Evolutionary conservation across 441 rosid species (phyloP).

Genomic region (Kokia cookei): DNA sequence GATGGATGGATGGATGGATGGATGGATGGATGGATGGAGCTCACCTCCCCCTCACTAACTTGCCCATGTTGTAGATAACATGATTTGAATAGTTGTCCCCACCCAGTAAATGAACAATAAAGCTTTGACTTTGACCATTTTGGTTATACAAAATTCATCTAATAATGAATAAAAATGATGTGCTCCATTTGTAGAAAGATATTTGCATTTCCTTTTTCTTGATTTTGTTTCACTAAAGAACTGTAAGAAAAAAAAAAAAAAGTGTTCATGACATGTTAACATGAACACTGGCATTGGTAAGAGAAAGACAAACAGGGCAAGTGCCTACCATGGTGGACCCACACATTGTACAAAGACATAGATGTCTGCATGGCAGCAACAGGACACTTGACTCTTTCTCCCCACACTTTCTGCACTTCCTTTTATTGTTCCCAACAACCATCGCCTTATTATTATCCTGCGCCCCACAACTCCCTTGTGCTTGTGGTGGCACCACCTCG

Average conservation of each 20-base stretch:
- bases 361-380: constrained; percentile 81
- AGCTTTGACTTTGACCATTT: too few species aligned
- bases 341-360: constrained; percentile 65
- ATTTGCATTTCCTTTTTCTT: constrained; percentile 5
- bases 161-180: background rate
- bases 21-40: background rate
- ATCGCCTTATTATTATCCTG: constrained; percentile 9
- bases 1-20: background rate
- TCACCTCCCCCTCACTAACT: too few species aligned
- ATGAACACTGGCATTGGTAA: constrained; percentile 62
- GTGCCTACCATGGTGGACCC: constrained; percentile 51
- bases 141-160: background rate
- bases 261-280: constrained; percentile 52
- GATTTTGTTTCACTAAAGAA: background rate
- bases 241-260: background rate
- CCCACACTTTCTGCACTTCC: constrained; percentile 54
- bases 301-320: constrained; percentile 62
- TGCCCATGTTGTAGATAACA: too few species aligned
- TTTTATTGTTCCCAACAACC: constrained; percentile 5
- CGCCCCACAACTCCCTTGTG: background rate
- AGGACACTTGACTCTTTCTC: constrained; percentile 61
- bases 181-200: background rate
- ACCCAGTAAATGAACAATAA: background rate
- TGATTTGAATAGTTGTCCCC: too few species aligned
- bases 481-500: background rate